Evolutionary conservation across 805 yeast genomes (phyloP), one percentile per base, ranked within the genome.

Genomic region (Yarrowia divulgata): DNA sequence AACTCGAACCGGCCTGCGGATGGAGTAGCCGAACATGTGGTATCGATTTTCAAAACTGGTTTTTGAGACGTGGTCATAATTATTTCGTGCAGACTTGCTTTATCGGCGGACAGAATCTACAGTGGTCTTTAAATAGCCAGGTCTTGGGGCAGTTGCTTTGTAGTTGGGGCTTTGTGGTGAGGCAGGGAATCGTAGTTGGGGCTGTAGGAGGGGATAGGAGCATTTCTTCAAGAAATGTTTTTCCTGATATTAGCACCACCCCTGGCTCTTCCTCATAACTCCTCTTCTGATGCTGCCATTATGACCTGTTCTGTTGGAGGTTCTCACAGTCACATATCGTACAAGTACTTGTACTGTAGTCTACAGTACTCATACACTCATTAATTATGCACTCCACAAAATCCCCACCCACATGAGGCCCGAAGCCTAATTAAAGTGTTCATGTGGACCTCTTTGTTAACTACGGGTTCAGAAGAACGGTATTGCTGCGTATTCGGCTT

Each of bases 361-460:
- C n/a, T n/a, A n/a, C n/a, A n/a, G n/a, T 23, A 23, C 29, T 23
- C 29, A 4, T 23, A 23, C 29, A 23, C 29, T 23, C 29, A 23
- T 4, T 23, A 23, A 23, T 4, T 23, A 23, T 23, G 29, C 29
- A 2, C 29, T 23, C 29, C 29, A 23, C 29, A 23, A 39, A 18
- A 37, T 18, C 60, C 60, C 60, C 60, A 23, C 60, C 32, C 60
- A 12, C 14, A 14, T 54, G 60, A 19, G 60, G 60, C 35, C 23
- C 6, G 14, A 52, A 54, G 60, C 12, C 6, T 54, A 54, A 37
- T 37, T 18, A 54, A 19, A 23, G 4, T 23, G 29, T 23, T 23
- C 2, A 23, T 23, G 29, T 2, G 29, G 29, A 23, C 29, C 29
- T 23, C 60, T 54, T 54, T 54, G 60, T 54, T 54, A 2, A 23